Evolutionary conservation across 106 monocot species (phyloP).

Genomic region (Dioscorea zingiberensis): DNA sequence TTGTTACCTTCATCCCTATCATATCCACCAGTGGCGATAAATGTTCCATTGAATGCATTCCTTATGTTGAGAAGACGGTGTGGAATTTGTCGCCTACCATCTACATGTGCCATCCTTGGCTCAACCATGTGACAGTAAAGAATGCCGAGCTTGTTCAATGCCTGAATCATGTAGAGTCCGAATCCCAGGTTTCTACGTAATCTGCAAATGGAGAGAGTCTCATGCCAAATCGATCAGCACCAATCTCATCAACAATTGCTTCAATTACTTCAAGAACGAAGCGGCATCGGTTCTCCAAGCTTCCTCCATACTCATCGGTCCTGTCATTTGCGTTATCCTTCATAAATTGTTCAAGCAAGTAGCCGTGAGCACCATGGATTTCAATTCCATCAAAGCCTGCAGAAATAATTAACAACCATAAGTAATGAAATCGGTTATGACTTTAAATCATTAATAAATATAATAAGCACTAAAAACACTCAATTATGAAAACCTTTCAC

Average conservation of each 20-base stretch:
- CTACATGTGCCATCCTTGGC: slow-evolving; percentile 24
- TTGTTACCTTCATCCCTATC: slow-evolving; percentile 37
- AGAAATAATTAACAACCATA: neutral
- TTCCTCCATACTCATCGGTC: slow-evolving; percentile 17
- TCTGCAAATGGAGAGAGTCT: slow-evolving; percentile 24
- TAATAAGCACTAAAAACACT: neutral
- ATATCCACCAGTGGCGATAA: slow-evolving; percentile 27
- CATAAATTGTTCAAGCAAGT: slow-evolving; percentile 11
- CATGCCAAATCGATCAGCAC: slow-evolving; percentile 19
- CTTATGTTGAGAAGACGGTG: slow-evolving; percentile 15
- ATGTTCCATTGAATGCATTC: slow-evolving; percentile 24
- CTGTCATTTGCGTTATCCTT: slow-evolving; percentile 13
- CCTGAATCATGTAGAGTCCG: slow-evolving; percentile 17
- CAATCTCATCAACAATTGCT: slow-evolving; percentile 20
- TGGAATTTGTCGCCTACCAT: slow-evolving; percentile 6
- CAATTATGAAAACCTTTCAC: too few species aligned
- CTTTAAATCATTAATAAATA: too few species aligned
- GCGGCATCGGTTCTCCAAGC: slow-evolving; percentile 30
- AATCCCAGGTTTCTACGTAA: slow-evolving; percentile 17
- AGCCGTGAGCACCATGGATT: slow-evolving; percentile 14
- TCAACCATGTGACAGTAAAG: slow-evolving; percentile 28
- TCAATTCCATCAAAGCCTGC: slow-evolving; percentile 17
- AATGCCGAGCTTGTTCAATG: slow-evolving; percentile 17
- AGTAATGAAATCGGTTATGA: neutral
- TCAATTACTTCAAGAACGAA: slow-evolving; percentile 19